A percentile compares a stretch with the other conserved stretches of the same genome.
Conservation (phyloP, 495 filamentous ascomycete species). For the Penicillium cinerascens region DNA sequence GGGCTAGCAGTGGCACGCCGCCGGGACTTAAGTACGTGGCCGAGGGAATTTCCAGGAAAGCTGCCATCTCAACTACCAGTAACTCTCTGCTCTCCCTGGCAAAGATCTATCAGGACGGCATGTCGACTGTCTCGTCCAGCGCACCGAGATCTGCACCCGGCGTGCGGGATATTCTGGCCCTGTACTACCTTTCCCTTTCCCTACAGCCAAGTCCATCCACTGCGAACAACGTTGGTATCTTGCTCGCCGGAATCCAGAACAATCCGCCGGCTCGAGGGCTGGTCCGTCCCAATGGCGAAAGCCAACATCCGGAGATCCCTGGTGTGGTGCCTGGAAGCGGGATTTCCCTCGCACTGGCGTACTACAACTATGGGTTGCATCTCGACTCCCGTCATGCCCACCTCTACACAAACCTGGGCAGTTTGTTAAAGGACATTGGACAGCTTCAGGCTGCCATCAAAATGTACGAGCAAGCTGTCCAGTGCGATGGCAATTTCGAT, state of each 20-base stretch:
- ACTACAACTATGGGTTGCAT: conserved; percentile 87
- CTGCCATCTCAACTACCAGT: conserved; percentile 88
- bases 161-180: conserved; percentile 87
- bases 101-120: conserved; percentile 99
- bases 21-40: conserved; percentile 78
- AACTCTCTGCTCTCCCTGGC: conserved; percentile 93
- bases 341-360: conserved; percentile 80
- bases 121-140: conserved; percentile 68
- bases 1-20: conserved; percentile 63
- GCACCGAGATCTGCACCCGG: conserved; percentile 62
- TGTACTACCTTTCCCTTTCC: conserved; percentile 95
- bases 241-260: conserved; percentile 91
- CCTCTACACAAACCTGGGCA: conserved; percentile 94
- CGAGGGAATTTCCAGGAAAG: conserved; percentile 68
- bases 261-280: conserved; percentile 46
- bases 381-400: conserved; percentile 93
- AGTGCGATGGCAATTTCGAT: conserved; percentile 88
- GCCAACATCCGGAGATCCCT: conserved; percentile 56
- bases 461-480: conserved; percentile 96
- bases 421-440: conserved; percentile 93
- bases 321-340: conserved; percentile 85
- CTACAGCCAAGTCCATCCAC: conserved; percentile 96
- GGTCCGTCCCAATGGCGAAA: conserved; percentile 32
- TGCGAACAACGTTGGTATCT: conserved; percentile 96
- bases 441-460: conserved; percentile 86